Conservation (phyloP, 1,139 yeast species). For the Candida albicans region DNA sequence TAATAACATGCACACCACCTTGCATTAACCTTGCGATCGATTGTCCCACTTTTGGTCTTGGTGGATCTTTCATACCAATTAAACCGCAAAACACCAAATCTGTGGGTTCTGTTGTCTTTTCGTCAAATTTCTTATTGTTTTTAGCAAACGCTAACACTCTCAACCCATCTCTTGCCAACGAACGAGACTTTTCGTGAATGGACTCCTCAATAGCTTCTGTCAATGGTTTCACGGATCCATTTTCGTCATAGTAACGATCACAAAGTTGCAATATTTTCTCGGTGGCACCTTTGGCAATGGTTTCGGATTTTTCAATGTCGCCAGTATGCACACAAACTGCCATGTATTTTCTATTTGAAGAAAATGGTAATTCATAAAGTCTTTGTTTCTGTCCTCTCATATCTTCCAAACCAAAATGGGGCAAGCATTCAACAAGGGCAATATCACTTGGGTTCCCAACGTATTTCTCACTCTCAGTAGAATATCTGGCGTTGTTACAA, state of each 20-base stretch:
- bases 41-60: constrained; percentile 76
- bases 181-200: constrained; percentile 57
- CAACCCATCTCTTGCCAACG: constrained; percentile 78
- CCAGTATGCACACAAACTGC: constrained; percentile 69
- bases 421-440: constrained; percentile 76
- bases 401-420: constrained; percentile 72
- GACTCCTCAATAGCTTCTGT: constrained; percentile 47
- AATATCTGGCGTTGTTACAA: constrained; percentile 78
- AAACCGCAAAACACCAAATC: constrained; percentile 78
- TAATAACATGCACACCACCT: constrained; percentile 93
- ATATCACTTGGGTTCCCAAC: constrained; percentile 95
- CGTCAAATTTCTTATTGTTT: constrained; percentile 32
- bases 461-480: constrained; percentile 66
- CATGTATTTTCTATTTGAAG: constrained; percentile 85
- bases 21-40: constrained; percentile 73
- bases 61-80: constrained; percentile 96
- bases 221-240: constrained; percentile 55
- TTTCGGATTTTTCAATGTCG: constrained; percentile 52
- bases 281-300: constrained; percentile 85
- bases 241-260: constrained; percentile 55
- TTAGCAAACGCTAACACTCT: constrained; percentile 84
- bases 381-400: constrained; percentile 59
- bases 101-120: constrained; percentile 39
- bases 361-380: constrained; percentile 76
- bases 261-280: constrained; percentile 72